Base-by-base conservation (phyloP, 352 stramenopile species). In the Globisporangium nodosum region DNA sequence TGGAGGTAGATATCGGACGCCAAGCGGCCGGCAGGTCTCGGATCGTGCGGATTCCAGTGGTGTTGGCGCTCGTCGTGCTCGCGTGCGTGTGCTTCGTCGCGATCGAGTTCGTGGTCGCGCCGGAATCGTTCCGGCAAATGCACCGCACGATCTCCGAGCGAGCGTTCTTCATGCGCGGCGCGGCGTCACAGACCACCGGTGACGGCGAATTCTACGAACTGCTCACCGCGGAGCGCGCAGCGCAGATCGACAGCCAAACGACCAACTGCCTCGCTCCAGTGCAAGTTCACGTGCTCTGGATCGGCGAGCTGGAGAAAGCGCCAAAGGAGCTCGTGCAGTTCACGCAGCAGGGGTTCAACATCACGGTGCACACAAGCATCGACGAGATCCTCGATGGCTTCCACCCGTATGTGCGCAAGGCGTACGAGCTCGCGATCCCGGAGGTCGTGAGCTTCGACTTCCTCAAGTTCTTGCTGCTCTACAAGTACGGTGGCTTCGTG, bases 391-490 rank as follows among this genome's bases (percentile, higher is more conserved):
- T 66, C 12, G 42, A 56, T 0, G 54, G 60, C 1, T 59, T 66
- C 24, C 27, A 51, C 33, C 60, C 60, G 27, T 49, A 58, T 12
- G 60, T 66, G 11, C 42, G 35, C 18, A 30, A 50, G 4, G 60
- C 40, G 12, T 66, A 47, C 49, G 39, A 58, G 12, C 54, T 49
- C 9, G 60, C 60, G 3, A 53, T 66, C 24, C 60, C 60, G 11
- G 11, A 11, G 1, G 60, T 66, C 20, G 54, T 60, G 1, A 55
- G 54, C 18, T 59, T 42, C 49, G 61, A 63, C 11, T 63, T 59
- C 24, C 61, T 63, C 33, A 66, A 63, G 55, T 40, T 66, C 30
- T 30, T 43, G 16, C 7, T 66, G 33, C 20, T 66, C 21, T 66
- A 63, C 54, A 66, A 66, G 45, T 42, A 52, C 31, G 60, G 60